Conservation (phyloP, 345 rosid genomes). For the Firmiana major region DNA sequence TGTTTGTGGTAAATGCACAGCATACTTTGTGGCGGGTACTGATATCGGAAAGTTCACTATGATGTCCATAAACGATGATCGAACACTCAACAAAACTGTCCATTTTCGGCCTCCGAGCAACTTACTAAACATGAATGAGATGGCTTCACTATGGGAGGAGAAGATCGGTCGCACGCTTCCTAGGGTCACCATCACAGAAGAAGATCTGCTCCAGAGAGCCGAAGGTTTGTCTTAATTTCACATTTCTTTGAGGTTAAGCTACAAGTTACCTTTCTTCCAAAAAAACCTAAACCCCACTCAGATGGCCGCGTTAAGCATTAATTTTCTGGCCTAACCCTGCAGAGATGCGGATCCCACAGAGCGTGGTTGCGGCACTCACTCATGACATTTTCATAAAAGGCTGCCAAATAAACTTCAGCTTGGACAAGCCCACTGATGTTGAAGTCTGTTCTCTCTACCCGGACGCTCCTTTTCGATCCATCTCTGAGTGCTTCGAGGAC, state of each 20-base stretch:
- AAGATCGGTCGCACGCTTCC: slow-evolving; percentile 29
- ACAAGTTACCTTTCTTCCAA: background rate
- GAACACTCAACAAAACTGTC: slow-evolving; percentile 31
- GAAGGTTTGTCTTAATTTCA: slow-evolving; percentile 13
- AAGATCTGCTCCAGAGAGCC: slow-evolving; percentile 31
- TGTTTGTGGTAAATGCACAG: slow-evolving; percentile 10
- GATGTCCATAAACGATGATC: slow-evolving; percentile 18
- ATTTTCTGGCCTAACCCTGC: background rate
- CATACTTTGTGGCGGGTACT: slow-evolving; percentile 34
- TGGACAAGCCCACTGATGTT: slow-evolving; percentile 23
- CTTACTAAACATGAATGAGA: slow-evolving; percentile 27
- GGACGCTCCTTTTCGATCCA: slow-evolving; percentile 7
- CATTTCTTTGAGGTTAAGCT: background rate
- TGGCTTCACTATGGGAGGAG: slow-evolving; percentile 36
- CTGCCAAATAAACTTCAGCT: slow-evolving; percentile 27
- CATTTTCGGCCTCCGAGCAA: slow-evolving; percentile 34
- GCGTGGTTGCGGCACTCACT: slow-evolving; percentile 31
- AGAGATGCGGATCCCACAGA: slow-evolving; percentile 35
- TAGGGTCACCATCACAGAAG: slow-evolving; percentile 26
- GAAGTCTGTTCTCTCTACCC: slow-evolving; percentile 28
- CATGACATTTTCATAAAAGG: slow-evolving; percentile 37
- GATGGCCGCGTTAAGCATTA: background rate
- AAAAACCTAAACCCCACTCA: background rate
- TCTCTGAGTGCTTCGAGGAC: slow-evolving; percentile 32
- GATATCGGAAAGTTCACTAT: slow-evolving; percentile 35